Base-by-base conservation (phyloP, 2,329 filamentous ascomycete species). In the Xylariaceae sp. region DNA sequence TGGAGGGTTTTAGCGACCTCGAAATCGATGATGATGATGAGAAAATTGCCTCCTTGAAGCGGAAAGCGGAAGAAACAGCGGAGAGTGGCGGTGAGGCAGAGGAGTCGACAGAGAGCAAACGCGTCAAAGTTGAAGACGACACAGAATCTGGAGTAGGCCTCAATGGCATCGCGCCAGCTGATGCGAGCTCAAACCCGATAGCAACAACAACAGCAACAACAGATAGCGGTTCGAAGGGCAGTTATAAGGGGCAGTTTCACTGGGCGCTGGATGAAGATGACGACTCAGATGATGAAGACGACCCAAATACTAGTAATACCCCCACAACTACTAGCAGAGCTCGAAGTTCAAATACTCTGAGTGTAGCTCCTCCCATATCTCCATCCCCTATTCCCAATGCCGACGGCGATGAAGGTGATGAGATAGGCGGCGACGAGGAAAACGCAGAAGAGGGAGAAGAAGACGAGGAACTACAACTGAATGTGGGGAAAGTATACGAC, bases 391-490 rank as follows among this genome's bases (percentile, higher is more conserved):
- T 29, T n/a, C 35, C 13, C 15, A 50, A 35, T 18, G n/a, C n/a
- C 27, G 11, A 7, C 16, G 2, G n/a, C 16, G 42, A 15, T 8
- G 27, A 21, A 23, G 53, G 24, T n/a, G 61, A 61, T 27, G 43
- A 23, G 4, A 20, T 40, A 26, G 46, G 26, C 6, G 48, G 49
- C 29, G 37, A 55, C 2, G 58, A 60, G 9, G 64, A 70, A 16
- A 67, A 70, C 30, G 57, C 57, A n/a, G 72, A 72, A 1, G 67
- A 64, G 1, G 64, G 63, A 4, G 64, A 62, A 2, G 73, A 74
- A 7, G 71, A 73, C 37, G 71, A 69, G 18, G 77, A 79, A 27
- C 67, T 84, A 61, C 80, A 89, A 59, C 84, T 92, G 79, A 86
- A 71, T 53, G 63, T 65, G 20, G 60, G 55, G 4, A 57, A 64